Conservation (phyloP, 192 early-diverging fungal genomes). For the Cetraspora pellucida region DNA sequence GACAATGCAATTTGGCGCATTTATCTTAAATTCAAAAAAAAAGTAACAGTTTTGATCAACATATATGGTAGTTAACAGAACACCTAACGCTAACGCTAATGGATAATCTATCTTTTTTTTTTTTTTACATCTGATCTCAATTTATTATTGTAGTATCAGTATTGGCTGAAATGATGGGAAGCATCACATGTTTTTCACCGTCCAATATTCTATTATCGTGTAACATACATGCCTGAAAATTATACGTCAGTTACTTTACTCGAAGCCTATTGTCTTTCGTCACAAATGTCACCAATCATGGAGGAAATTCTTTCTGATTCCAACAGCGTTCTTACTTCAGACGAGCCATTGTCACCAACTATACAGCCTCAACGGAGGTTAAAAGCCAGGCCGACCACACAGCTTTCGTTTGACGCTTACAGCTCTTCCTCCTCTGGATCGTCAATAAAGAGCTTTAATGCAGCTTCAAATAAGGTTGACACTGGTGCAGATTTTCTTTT, state of each 20-base stretch:
- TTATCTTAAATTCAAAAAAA: too few species aligned
- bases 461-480: slow-evolving; percentile 26
- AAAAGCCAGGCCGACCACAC: slow-evolving; percentile 31
- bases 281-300: slow-evolving; percentile 21
- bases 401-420: slow-evolving; percentile 20
- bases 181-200: too few species aligned
- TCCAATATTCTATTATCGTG: too few species aligned
- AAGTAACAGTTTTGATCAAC: too few species aligned
- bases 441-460: slow-evolving; percentile 30
- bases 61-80: too few species aligned
- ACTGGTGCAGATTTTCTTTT: slow-evolving; percentile 1
- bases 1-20: too few species aligned
- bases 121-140: too few species aligned
- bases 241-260: background rate
- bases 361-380: slow-evolving; percentile 17
- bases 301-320: slow-evolving; percentile 32
- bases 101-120: too few species aligned
- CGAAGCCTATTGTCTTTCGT: slow-evolving; percentile 3
- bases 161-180: too few species aligned
- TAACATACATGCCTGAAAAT: background rate
- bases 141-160: too few species aligned
- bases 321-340: slow-evolving; percentile 23
- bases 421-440: slow-evolving; percentile 21
- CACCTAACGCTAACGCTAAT: too few species aligned
- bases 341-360: slow-evolving; percentile 8